Evolutionary conservation across 78 protist genomes (phyloP), one percentile per base, ranked within the genome.

Genomic region (Dictyostelium firmibasis): DNA sequence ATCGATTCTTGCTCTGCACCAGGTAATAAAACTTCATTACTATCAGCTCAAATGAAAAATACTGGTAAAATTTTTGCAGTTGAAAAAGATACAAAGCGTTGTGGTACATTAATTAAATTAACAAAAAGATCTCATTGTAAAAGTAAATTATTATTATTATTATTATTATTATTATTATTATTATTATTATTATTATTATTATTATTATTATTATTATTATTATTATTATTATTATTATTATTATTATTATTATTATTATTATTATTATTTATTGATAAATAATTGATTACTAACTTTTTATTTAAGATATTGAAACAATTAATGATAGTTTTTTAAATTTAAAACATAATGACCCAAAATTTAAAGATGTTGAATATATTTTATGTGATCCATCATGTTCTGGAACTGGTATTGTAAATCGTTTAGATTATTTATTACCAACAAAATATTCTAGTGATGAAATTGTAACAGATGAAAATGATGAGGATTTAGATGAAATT

Each of bases 351-450:
- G 96, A 93, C 62, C 93, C 91, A 36, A 93, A 85, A 78, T 93
- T 85, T 57, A 64, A 57, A 31, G 83, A 93, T 81, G 96, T 93
- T 25, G 92, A 93, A 43, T 93, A 93, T 57, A 82, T 93, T 10
- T 27, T 93, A 20, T 81, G 87, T 75, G 96, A 93, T 85, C 96
- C 96, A 62, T 93, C 96, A 31, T 93, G 96, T 20, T 85, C 92
- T 9, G 96, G 96, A 27, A 85, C 96, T 29, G 96, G 96, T 86
- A 93, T 93, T 62, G 96, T 93, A 8, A 93, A 93, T 83, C 57
- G 96, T 43, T 72, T 93, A 10, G 96, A 93, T 85, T 78, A 93
- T 85, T 75, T 93, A 31, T 62, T 86, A 74, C 86, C 86, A 82
- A 47, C 92, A 20, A 76, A 74, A 44, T n/a, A 41, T 74, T 38